A percentile compares a stretch with the other conserved stretches of the same genome.
Conservation (phyloP, 371 early-diverging fungal species). For the Circinella minor region DNA sequence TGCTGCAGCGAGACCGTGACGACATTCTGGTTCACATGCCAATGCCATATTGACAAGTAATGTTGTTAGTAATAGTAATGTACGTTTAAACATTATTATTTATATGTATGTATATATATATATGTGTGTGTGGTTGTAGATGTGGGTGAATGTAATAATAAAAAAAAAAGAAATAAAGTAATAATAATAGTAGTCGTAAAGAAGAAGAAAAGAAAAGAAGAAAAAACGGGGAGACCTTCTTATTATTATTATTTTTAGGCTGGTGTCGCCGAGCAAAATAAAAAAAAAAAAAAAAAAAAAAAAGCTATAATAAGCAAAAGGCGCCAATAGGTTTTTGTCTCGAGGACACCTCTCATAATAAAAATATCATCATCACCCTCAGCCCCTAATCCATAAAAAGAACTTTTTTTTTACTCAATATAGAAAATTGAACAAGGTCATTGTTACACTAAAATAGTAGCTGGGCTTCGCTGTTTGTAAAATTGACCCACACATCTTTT, state of each 20-base stretch:
- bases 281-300: too few species aligned
- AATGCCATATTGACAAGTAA: slow-evolving; percentile 14
- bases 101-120: neutral
- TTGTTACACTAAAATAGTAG: neutral
- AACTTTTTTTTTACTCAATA: neutral
- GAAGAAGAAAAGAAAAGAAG: slow-evolving; percentile 4
- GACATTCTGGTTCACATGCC: slow-evolving; percentile 65
- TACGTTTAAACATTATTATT: slow-evolving; percentile 4
- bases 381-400: slow-evolving; percentile 4
- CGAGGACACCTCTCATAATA: neutral
- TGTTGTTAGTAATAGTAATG: slow-evolving; percentile 1
- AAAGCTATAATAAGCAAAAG: too few species aligned
- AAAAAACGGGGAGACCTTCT: neutral
- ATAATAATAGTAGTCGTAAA: neutral
- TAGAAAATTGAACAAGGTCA: slow-evolving; percentile 9
- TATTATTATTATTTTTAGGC: neutral
- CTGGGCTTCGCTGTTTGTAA: neutral
- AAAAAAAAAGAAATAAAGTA: too few species aligned
- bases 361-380: neutral
- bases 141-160: too few species aligned
- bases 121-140: neutral
- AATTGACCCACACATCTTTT: neutral
- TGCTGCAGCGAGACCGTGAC: slow-evolving; percentile 53
- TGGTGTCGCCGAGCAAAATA: too few species aligned
- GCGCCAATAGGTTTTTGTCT: too few species aligned